These are phyloP conservation scores for Euryodendron excelsum DNA, from an alignment of 148 eudicot genomes.

Conservation along the genomic window DNA sequence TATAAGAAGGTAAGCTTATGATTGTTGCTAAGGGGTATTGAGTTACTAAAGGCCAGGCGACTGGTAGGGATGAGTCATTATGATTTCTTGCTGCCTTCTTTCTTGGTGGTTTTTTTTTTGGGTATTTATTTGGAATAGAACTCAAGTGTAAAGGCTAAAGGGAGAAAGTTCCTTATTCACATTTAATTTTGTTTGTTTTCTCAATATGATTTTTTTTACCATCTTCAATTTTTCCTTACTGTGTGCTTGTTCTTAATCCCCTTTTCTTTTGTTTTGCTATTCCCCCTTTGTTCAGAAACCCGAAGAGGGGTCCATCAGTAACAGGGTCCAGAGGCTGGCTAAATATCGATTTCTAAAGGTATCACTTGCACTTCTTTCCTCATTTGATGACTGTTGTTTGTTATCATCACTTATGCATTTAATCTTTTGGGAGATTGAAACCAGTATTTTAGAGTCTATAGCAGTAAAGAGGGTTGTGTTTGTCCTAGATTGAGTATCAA, in stretches of 20 bases:
- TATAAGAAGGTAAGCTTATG: conserved; percentile 70
- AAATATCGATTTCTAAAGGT: conserved; percentile 98
- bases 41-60: background rate
- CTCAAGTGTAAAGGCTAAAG: background rate
- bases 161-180: background rate
- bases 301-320: conserved; percentile 95
- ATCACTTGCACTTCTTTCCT: conserved; percentile 1
- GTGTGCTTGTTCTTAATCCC: background rate
- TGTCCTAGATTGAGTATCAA: no score
- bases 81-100: background rate
- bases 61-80: background rate
- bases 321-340: conserved; percentile 91
- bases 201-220: no score
- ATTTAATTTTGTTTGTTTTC: no score
- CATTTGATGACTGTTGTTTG: conserved; percentile 8
- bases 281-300: conserved; percentile 60
- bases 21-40: background rate
- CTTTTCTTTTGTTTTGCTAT: background rate
- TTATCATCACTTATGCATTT: background rate
- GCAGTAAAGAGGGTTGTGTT: no score
- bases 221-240: no score
- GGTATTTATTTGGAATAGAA: background rate
- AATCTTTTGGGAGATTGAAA: background rate
- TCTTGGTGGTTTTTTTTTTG: background rate
- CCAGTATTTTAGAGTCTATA: no score